Evolutionary conservation across 23 red algal species (phyloP).

Genomic region (Gracilaria domingensis): DNA sequence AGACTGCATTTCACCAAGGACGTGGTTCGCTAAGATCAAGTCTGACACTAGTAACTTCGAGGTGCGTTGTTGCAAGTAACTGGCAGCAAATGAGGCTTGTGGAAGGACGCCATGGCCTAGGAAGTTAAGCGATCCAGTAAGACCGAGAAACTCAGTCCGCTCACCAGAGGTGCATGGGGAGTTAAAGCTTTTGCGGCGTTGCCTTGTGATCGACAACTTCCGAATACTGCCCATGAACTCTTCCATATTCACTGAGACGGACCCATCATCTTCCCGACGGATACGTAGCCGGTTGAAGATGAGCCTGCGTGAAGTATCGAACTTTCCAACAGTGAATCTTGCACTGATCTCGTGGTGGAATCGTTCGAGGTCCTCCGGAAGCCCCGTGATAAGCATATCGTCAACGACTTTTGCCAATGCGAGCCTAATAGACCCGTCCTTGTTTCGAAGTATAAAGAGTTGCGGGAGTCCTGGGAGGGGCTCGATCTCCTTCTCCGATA

Average conservation of each 20-base stretch:
- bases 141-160: neutral
- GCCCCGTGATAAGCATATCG: neutral
- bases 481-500: too few relatives aligned
- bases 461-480: too few relatives aligned
- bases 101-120: constrained; percentile 11
- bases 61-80: neutral
- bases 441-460: too few relatives aligned
- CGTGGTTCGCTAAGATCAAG: neutral
- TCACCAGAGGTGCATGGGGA: neutral
- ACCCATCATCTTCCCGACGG: neutral
- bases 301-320: neutral
- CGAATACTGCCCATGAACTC: neutral
- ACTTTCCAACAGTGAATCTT: neutral
- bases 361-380: neutral
- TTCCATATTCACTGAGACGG: neutral
- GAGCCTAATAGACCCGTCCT: too few relatives aligned
- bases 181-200: neutral
- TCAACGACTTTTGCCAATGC: too few relatives aligned
- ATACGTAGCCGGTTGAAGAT: neutral
- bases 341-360: neutral
- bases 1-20: neutral
- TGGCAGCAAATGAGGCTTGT: constrained; percentile 20
- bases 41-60: neutral
- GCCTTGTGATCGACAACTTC: neutral
- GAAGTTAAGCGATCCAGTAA: constrained; percentile 6